A percentile compares a stretch with the other conserved stretches of the same genome.
phyloP scores from a whole-genome alignment of 768 basidiomycete genomes.

The Leccinum subtestaceum region DNA sequence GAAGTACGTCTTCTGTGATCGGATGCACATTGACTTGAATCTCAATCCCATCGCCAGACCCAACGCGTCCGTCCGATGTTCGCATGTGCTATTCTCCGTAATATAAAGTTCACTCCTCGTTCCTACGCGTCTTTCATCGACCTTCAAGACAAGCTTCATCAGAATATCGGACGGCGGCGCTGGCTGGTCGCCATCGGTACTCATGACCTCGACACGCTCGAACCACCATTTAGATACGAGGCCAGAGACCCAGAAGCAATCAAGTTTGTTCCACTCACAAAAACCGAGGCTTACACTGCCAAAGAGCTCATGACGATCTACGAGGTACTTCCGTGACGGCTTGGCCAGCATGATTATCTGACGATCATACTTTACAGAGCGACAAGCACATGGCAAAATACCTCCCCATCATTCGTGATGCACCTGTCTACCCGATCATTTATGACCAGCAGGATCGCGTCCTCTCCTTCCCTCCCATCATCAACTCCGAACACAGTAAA shows the following conservation, averaged over 20 bases:
- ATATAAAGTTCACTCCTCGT: constrained; percentile 80
- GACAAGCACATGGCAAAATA: constrained; percentile 91
- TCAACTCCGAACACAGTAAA: constrained; percentile 96
- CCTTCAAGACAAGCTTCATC: constrained; percentile 97
- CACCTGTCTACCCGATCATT: constrained; percentile 96
- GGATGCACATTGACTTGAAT: background rate
- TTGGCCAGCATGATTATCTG: background rate
- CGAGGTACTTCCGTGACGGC: constrained; percentile 56
- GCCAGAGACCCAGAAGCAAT: constrained; percentile 82
- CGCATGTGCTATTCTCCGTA: constrained; percentile 86
- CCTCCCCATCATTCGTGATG: constrained; percentile 90
- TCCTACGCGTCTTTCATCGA: constrained; percentile 98
- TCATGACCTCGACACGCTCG: constrained; percentile 90
- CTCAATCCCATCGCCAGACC: constrained; percentile 47
- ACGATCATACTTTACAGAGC: constrained; percentile 45
- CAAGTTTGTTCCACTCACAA: constrained; percentile 86
- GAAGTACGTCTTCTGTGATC: constrained; percentile 52
- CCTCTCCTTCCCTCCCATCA: constrained; percentile 96
- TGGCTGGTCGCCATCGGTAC: constrained; percentile 96
- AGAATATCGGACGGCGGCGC: constrained; percentile 88
- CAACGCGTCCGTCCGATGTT: constrained; percentile 85
- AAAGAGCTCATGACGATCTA: constrained; percentile 92
- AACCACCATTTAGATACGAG: constrained; percentile 85
- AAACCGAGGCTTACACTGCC: constrained; percentile 75
- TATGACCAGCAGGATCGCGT: constrained; percentile 88